Evolutionary conservation across 1,139 yeast species (phyloP), one percentile per base, ranked within the genome.

Genomic region (Geotrichum macrosporum): DNA sequence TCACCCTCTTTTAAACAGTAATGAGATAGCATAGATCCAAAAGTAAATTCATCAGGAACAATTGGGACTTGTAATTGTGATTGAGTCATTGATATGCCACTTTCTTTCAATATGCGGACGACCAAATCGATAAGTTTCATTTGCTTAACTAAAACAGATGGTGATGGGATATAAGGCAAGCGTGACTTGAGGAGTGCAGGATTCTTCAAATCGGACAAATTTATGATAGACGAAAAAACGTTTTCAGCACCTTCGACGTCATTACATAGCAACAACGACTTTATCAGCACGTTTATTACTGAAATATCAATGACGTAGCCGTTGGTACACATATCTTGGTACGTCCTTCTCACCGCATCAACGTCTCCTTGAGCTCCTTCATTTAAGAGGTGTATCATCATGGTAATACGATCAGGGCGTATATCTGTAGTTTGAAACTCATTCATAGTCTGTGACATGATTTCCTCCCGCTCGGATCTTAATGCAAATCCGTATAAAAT

Each of bases 341-440:
- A 53, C 3, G 54, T 18, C 6, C 46, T 46, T 24, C 42, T 44
- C 16, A 53, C 55, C 9, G 50, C 52, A 8, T 51, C 50, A 3
- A 45, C 18, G 27, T 55, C 53, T 15, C 47, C 32, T 13, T 42
- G 39, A 10, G 31, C 33, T 9, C 55, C 53, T 35, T 52, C 53
- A 33, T 54, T 46, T 21, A 51, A 35, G 38, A 57, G 45, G 30
- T 52, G 47, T 12, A 55, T 46, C 40, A 55, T 45, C 43, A 51
- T 43, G 1, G 61, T 57, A 34, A 49, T 42, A 13, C 61, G 41
- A 40, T 57, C 59, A 9, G 58, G 58, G 3, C 21, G 26, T 5
- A 47, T 35, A 13, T 43, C 30, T 5, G 50, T 45, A n/a, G 27
- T 32, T 4, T 41, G 44, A 22, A 55, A 52, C 15, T 53, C 52